Evolutionary conservation across 441 rosid genomes (phyloP), one percentile per base, ranked within the genome.

Genomic region (Flueggea neowawraea): DNA sequence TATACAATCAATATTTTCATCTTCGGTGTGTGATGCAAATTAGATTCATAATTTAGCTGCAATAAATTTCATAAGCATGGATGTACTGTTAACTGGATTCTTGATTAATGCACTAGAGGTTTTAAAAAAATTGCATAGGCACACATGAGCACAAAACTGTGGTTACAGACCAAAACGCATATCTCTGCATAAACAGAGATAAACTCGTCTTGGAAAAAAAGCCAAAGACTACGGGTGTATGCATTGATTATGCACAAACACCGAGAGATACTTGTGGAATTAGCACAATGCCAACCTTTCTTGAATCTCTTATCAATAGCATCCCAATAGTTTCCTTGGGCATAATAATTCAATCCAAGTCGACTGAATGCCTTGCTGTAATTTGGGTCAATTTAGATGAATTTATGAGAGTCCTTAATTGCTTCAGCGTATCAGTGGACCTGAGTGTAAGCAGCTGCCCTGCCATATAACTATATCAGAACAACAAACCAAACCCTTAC

Each of bases 401-500:
- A 88, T 76, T 82, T 86, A 65, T 77, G 84, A 78, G 89, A 86
- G 73, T 90, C 98, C 51, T 62, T 63, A 64, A 92, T 77, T 32
- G 96, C 97, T 72, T 87, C 90, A 47, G 70, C 12, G 62, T 82
- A 83, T 48, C 76, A 75, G 64, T 78, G 82, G 58, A 84, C 69
- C 78, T 86, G 94, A 43, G 95, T 90, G 75, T 82, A 88, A 61
- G 97, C 96, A 72, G 96, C 91, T 7, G 93, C 95, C 94, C 95
- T 88, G 80, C 63, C 48, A 69, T 58, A 54, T 49, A 65, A 15
- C 59, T 54, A 70, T 48, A 63, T 22, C 2, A 22, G 28, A 55
- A 14, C 44, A 60, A 66, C 63, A 61, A 63, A 57, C 65, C 16
- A 41, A 58, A 55, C 57, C 33, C 28, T 31, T 22, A 22, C 28